These are phyloP conservation scores for Sporothrix sp. DNA, from an alignment of 2,329 filamentous ascomycete species.

Conservation along the genomic window DNA sequence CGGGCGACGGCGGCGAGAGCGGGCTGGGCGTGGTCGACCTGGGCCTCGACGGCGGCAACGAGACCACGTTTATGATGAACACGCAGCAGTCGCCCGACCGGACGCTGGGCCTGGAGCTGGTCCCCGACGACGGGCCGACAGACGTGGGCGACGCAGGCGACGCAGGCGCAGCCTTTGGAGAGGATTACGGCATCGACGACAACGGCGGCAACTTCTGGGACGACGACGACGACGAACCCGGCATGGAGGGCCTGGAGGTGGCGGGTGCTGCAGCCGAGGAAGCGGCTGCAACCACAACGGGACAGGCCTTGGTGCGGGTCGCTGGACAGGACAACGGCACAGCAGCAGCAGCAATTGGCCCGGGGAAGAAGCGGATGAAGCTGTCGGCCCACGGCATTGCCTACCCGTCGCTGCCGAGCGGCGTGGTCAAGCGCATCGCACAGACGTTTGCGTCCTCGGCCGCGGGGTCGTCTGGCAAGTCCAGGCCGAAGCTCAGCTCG, in stretches of 20 bases:
- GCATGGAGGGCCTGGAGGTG: not conserved
- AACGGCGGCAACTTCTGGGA: constrained; percentile 8
- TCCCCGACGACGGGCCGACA: not conserved
- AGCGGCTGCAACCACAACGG: not conserved
- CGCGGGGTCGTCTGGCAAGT: constrained; percentile 45
- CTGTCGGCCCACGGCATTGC: constrained; percentile 64
- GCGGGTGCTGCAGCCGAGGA: not conserved
- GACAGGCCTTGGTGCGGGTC: not conserved
- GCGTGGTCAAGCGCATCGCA: constrained; percentile 64
- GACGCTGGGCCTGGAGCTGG: not conserved
- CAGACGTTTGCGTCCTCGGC: constrained; percentile 60
- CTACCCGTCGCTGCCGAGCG: constrained; percentile 63
- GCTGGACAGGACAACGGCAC: not conserved
- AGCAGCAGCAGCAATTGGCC: not conserved
- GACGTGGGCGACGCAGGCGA: not conserved
- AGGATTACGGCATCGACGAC: constrained; percentile 3
- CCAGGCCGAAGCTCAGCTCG: constrained; percentile 59
- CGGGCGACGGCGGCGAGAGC: constrained; percentile 32
- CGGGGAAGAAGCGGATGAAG: constrained; percentile 36
- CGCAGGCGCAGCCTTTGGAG: constrained; percentile 4
- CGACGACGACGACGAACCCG: constrained; percentile 7
- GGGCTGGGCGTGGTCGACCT: constrained; percentile 41
- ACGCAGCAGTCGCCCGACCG: constrained; percentile 12
- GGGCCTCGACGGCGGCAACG: constrained; percentile 34
- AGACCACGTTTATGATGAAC: constrained; percentile 36